Evolutionary conservation across 768 basidiomycete genomes (phyloP).

Genomic region (Rhodotorula taiwanensis): DNA sequence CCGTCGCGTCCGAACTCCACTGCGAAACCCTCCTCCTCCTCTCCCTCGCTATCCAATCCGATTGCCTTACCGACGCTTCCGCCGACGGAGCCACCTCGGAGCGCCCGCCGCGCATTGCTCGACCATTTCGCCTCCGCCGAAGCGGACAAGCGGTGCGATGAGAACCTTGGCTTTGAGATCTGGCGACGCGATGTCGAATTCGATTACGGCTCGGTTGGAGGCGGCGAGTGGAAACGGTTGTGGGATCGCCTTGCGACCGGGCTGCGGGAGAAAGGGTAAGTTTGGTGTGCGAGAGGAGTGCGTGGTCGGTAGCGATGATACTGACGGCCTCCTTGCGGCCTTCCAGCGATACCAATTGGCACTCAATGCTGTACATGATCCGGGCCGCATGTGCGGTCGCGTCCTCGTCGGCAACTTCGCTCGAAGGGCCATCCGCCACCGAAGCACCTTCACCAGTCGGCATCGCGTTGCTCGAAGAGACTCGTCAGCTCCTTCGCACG

Average conservation of each 20-base stretch:
- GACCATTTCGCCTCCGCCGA: conserved; percentile 21
- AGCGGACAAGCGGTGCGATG: conserved; percentile 25
- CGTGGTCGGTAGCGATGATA: too few species aligned
- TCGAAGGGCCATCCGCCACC: neutral
- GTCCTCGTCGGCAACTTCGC: neutral
- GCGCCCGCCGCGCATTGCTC: conserved; percentile 1
- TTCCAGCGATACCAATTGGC: conserved; percentile 41
- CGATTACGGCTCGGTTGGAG: conserved; percentile 4
- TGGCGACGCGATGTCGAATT: conserved; percentile 33
- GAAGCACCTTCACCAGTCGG: neutral
- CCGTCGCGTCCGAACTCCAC: neutral
- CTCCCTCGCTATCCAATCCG: neutral
- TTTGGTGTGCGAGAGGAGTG: too few species aligned
- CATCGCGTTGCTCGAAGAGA: neutral
- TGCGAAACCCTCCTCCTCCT: neutral
- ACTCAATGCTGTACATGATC: conserved; percentile 37
- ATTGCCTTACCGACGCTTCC: conserved; percentile 16
- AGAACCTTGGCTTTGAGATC: conserved; percentile 34
- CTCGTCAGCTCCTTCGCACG: conserved; percentile 5
- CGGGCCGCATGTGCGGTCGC: conserved; percentile 26
- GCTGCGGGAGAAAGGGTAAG: conserved; percentile 28
- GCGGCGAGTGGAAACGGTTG: conserved; percentile 9
- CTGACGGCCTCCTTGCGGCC: too few species aligned
- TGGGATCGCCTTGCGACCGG: conserved; percentile 4
- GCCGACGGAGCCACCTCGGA: neutral